Evolutionary conservation across 2,329 filamentous ascomycete species (phyloP).

Genomic region (Rhytidhysteron rufulum): DNA sequence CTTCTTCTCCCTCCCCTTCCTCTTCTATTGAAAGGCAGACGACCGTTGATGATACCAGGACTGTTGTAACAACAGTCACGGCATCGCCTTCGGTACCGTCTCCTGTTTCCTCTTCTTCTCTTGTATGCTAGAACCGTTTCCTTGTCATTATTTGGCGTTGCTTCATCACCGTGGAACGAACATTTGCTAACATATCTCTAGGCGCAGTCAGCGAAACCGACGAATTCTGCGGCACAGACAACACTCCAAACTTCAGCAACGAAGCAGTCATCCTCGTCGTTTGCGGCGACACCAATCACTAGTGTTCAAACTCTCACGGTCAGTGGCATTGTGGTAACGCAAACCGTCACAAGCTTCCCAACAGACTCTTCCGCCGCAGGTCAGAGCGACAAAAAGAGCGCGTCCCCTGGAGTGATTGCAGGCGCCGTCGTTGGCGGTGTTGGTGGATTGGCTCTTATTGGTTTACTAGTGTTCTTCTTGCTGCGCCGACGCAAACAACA

Average conservation of each 20-base stretch:
- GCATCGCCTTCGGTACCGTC: slow-evolving; percentile 10
- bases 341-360: slow-evolving; percentile 42
- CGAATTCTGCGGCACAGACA: not conserved
- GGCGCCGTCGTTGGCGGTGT: slow-evolving; percentile 44
- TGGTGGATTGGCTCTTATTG: slow-evolving; percentile 32
- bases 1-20: no score
- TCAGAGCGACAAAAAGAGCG: slow-evolving; percentile 11
- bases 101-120: slow-evolving; percentile 11
- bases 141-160: slow-evolving; percentile 3
- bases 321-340: slow-evolving; percentile 40
- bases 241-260: not conserved
- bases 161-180: not conserved
- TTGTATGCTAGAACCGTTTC: slow-evolving; percentile 9
- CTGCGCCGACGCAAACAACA: slow-evolving; percentile 34
- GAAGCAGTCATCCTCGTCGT: slow-evolving; percentile 11
- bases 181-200: no score
- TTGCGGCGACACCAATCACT: slow-evolving; percentile 26
- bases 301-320: slow-evolving; percentile 40
- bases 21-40: slow-evolving; percentile 12
- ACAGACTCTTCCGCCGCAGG: slow-evolving; percentile 17
- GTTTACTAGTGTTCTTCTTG: slow-evolving; percentile 37
- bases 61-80: slow-evolving; percentile 24
- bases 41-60: slow-evolving; percentile 19
- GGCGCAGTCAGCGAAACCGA: not conserved
- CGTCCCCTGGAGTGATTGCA: slow-evolving; percentile 43